Conservation (phyloP, 495 filamentous ascomycete genomes). For the Aspergillus homomorphus region DNA sequence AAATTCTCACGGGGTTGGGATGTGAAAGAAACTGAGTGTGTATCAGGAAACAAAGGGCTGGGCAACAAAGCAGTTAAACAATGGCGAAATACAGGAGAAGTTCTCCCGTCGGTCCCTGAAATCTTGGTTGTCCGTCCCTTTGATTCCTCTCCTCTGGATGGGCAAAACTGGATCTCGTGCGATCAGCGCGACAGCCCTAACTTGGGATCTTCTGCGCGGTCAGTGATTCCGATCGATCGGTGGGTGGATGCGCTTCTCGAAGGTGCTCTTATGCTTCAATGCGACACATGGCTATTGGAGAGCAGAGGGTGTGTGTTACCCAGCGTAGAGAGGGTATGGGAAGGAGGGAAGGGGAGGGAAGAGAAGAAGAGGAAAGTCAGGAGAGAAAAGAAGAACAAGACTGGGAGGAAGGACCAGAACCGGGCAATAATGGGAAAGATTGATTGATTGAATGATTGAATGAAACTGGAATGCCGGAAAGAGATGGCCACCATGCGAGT, state of each 20-base stretch:
- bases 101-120: background rate
- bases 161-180: slow-evolving; percentile 5
- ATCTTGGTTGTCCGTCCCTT: background rate
- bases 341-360: background rate
- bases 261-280: background rate
- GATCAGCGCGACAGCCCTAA: slow-evolving; percentile 19
- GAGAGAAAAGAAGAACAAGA: slow-evolving; percentile 5
- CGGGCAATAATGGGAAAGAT: background rate
- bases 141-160: background rate
- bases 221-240: slow-evolving; percentile 12
- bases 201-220: slow-evolving; percentile 15
- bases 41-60: background rate
- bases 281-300: background rate
- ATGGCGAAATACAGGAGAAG: background rate
- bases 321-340: background rate
- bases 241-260: background rate
- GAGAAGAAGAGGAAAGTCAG: background rate
- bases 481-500: slow-evolving; percentile 15
- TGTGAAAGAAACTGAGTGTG: background rate
- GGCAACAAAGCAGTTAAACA: background rate
- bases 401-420: slow-evolving; percentile 1
- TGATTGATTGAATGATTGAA: background rate
- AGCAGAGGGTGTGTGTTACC: no score
- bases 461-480: slow-evolving; percentile 10
- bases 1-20: no score